These are phyloP conservation scores for Rhodocollybia butyracea DNA, from an alignment of 768 basidiomycete genomes.

Conservation along the genomic window DNA sequence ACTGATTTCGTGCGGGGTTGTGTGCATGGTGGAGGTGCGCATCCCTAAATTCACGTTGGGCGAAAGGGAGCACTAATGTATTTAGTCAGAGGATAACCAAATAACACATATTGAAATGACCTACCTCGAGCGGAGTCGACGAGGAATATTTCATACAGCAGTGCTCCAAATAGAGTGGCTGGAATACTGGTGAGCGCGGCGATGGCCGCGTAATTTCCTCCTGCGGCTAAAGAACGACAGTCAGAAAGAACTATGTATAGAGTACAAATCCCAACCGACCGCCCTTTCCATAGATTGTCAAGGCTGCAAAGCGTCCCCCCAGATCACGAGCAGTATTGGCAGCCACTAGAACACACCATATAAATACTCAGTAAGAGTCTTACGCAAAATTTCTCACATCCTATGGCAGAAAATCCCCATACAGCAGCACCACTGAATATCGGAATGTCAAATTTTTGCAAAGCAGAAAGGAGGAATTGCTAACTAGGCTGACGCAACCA, in stretches of 20 bases:
- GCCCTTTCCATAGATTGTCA: conserved; percentile 44
- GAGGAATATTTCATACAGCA: conserved; percentile 32
- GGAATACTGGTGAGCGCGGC: conserved; percentile 45
- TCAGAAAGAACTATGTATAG: neutral
- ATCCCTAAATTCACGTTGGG: too few species aligned
- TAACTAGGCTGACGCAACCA: conserved; percentile 59
- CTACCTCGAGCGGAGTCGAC: conserved; percentile 5
- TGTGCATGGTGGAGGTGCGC: too few species aligned
- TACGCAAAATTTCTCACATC: conserved; percentile 32
- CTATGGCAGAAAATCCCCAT: conserved; percentile 56
- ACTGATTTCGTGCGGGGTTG: too few species aligned
- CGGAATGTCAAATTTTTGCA: neutral
- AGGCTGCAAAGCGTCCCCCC: conserved; percentile 54
- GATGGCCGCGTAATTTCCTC: conserved; percentile 42
- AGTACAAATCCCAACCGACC: neutral
- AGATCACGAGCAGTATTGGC: conserved; percentile 68
- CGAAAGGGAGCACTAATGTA: too few species aligned
- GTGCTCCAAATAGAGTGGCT: conserved; percentile 35
- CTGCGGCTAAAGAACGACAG: conserved; percentile 23
- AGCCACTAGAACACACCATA: conserved; percentile 36
- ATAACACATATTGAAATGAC: too few species aligned
- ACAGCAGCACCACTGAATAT: conserved; percentile 51
- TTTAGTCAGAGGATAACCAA: too few species aligned
- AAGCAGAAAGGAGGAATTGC: conserved; percentile 22
- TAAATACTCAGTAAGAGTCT: neutral